Conservation (phyloP, 139 green algal species). For the Ostreobium quekettii region DNA sequence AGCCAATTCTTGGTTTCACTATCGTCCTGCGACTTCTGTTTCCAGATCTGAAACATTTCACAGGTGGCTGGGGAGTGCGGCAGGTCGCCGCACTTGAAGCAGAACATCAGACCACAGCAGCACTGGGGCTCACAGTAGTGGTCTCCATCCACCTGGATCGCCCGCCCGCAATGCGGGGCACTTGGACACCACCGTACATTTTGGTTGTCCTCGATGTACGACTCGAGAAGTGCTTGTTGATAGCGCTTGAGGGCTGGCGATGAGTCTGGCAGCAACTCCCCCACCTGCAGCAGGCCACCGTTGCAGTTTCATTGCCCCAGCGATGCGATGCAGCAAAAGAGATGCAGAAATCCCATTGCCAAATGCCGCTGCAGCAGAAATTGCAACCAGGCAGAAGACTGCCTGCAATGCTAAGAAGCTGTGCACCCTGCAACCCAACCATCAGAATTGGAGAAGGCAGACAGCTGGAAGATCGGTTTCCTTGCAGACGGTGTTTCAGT, state of each 20-base stretch:
- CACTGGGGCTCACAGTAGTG: slow-evolving; percentile 67
- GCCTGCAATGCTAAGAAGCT: too few relatives aligned
- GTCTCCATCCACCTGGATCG: slow-evolving; percentile 55
- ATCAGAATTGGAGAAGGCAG: too few relatives aligned
- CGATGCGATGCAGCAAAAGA: too few relatives aligned
- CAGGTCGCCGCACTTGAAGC: slow-evolving; percentile 69
- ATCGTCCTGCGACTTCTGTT: slow-evolving; percentile 71
- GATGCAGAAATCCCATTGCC: too few relatives aligned
- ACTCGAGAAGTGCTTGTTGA: slow-evolving; percentile 28
- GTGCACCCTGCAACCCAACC: too few relatives aligned
- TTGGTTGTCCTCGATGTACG: slow-evolving; percentile 65
- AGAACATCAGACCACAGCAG: slow-evolving; percentile 66
- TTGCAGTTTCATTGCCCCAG: too few relatives aligned
- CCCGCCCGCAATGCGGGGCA: slow-evolving; percentile 47
- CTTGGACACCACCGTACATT: slow-evolving; percentile 47
- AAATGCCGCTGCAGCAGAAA: too few relatives aligned
- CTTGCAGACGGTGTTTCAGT: too few relatives aligned
- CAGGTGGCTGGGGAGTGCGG: slow-evolving; percentile 82
- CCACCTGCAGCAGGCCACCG: slow-evolving; percentile 1
- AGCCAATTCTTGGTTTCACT: slow-evolving; percentile 72
- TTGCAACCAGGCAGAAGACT: too few relatives aligned
- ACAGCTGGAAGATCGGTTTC: too few relatives aligned
- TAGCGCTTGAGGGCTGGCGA: background rate
- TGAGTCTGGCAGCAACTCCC: background rate
- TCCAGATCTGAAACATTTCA: slow-evolving; percentile 72